Evolutionary conservation across 2,329 filamentous ascomycete genomes (phyloP), one percentile per base, ranked within the genome.

Genomic region (Hypoxylon sp.): DNA sequence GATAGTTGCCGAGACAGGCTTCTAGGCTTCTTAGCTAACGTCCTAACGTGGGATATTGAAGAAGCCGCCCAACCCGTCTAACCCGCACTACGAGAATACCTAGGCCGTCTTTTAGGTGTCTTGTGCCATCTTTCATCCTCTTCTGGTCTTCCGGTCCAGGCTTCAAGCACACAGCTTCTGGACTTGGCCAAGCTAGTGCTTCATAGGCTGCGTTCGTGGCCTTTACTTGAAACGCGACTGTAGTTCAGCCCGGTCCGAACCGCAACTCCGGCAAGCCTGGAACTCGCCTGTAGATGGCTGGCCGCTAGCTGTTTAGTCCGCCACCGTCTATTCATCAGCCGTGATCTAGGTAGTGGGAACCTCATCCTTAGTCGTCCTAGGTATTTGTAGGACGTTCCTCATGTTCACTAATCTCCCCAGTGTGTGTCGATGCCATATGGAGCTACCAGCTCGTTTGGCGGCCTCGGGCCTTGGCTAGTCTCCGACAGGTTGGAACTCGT

Each of bases 221-320:
- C 27, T 38, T 21, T 37, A 37, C 20, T 50, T 52, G 41, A 57
- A 52, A 49, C 42, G 38, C 48, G 33, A 60, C 52, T 26, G 11
- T 41, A 55, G 52, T 48, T n/a, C 20, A 64, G 48, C 46, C 52
- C 61, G 58, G 58, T 42, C 61, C 61, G 61, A 62, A 48, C 58
- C 55, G 51, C 52, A 53, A 37, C 33, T 56, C 61, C 61, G 55
- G 52, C 33, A 54, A 35, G 45, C n/a, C 55, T 55, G 61, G 58
- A 57, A 49, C 40, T 61, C 48, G 15, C 6, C 15, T 8, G 7
- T 35, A 9, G 35, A 17, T 4, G 18, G 15, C 9, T 21, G 35
- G 35, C 35, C 10, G n/a, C 10, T 17, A 8, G 15, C 37, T 35
- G 33, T 29, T 31, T 21, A n/a, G n/a, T n/a, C n/a, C n/a, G n/a